Conservation (phyloP, 495 filamentous ascomycete genomes). For the Xylaria scruposa region DNA sequence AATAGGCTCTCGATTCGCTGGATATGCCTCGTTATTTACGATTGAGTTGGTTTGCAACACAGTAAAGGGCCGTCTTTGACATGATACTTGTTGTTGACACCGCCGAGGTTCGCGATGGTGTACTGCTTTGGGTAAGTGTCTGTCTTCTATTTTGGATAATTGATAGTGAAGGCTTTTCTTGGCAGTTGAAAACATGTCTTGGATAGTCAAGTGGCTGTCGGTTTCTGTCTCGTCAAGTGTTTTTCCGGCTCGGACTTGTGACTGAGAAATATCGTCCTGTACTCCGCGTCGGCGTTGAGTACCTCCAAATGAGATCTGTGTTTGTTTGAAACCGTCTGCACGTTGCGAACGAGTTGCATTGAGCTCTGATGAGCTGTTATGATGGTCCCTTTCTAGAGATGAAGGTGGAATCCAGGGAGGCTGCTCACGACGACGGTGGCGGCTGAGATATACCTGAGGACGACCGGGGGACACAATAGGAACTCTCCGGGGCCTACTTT, state of each 20-base stretch:
- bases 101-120: neutral
- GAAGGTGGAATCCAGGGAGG: constrained; percentile 39
- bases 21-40: neutral
- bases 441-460: constrained; percentile 13
- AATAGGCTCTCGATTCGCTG: constrained; percentile 32
- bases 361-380: neutral
- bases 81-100: neutral
- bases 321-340: constrained; percentile 32
- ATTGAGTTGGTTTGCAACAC: constrained; percentile 15
- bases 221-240: neutral
- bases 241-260: neutral
- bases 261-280: neutral
- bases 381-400: constrained; percentile 20
- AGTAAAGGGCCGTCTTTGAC: constrained; percentile 8
- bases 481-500: neutral
- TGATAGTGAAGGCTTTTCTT: constrained; percentile 21
- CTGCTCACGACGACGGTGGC: constrained; percentile 23
- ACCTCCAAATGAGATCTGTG: constrained; percentile 32
- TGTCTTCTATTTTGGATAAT: constrained; percentile 37
- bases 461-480: neutral
- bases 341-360: neutral
- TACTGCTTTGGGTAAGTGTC: constrained; percentile 20
- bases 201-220: neutral
- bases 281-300: neutral
- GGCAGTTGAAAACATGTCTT: constrained; percentile 23